phyloP scores from a whole-genome alignment of 202 grass and related monocot genomes.

The Cymbopogon flexuosus region DNA sequence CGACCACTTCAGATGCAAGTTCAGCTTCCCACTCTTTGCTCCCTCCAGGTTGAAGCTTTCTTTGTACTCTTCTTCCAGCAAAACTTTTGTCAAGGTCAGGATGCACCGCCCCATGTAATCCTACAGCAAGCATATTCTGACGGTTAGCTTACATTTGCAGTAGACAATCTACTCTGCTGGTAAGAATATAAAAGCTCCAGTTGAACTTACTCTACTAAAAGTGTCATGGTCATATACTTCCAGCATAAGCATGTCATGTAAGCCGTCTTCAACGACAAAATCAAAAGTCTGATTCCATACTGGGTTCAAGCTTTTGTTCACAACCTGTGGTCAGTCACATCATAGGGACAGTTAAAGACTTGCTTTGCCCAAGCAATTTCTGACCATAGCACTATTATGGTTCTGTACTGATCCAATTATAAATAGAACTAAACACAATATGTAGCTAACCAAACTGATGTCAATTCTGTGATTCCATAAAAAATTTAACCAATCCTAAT shows the following conservation, averaged over 20 bases:
- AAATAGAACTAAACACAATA: conserved; percentile 4
- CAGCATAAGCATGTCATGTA: conserved; percentile 95
- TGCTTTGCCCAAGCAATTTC: background rate
- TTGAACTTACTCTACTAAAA: conserved; percentile 63
- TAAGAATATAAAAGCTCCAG: background rate
- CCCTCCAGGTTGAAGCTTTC: conserved; percentile 73
- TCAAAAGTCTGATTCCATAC: conserved; percentile 91
- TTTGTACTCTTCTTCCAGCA: conserved; percentile 71
- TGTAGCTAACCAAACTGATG: background rate
- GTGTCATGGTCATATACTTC: conserved; percentile 98
- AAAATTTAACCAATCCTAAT: background rate
- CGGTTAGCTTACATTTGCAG: background rate
- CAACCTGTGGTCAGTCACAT: conserved; percentile 47
- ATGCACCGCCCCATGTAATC: conserved; percentile 85
- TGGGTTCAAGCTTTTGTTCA: conserved; percentile 81
- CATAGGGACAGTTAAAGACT: background rate
- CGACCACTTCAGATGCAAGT: conserved; percentile 85
- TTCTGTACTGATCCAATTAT: background rate
- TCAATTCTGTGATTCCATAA: background rate
- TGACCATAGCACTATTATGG: background rate
- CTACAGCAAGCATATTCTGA: conserved; percentile 36
- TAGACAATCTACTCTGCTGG: background rate
- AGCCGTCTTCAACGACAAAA: conserved; percentile 90
- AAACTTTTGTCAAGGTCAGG: conserved; percentile 76
- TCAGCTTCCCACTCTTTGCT: conserved; percentile 73